Conservation (phyloP, 2,329 filamentous ascomycete genomes). For the Pseudocercospora fijiensis region DNA sequence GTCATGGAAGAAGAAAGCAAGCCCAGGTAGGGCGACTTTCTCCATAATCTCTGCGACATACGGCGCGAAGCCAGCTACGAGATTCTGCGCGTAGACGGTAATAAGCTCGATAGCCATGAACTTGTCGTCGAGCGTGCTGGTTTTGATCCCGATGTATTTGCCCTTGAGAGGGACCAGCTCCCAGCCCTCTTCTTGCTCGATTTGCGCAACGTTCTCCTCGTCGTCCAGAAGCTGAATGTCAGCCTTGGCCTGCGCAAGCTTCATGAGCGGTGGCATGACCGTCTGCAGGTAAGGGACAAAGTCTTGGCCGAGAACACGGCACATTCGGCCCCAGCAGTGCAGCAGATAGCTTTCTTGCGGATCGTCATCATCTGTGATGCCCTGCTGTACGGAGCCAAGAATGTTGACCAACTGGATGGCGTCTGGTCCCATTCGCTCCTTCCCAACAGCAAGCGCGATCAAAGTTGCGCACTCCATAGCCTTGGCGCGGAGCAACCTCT, state of each 20-base stretch:
- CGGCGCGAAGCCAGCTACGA: conserved; percentile 88
- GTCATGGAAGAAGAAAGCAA: conserved; percentile 99
- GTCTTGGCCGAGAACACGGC: conserved; percentile 82
- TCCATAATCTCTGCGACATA: conserved; percentile 94
- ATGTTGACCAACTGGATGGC: conserved; percentile 84
- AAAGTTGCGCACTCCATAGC: conserved; percentile 98
- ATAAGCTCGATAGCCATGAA: conserved; percentile 99
- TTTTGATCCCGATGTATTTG: conserved; percentile 98
- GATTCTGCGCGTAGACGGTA: conserved; percentile 92
- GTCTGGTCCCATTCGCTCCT: conserved; percentile 84
- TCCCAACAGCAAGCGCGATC: conserved; percentile 91
- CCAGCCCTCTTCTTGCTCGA: conserved; percentile 96
- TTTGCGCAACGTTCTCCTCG: conserved; percentile 86
- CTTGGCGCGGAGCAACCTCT: conserved; percentile 86
- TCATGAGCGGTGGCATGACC: conserved; percentile 90
- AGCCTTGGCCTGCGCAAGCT: conserved; percentile 90
- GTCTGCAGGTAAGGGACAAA: conserved; percentile 90
- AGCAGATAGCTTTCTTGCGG: conserved; percentile 95
- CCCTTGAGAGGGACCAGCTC: conserved; percentile 95
- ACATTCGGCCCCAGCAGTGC: conserved; percentile 99
- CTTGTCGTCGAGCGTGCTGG: conserved; percentile 95
- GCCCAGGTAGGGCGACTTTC: conserved; percentile 87
- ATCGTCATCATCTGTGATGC: conserved; percentile 86
- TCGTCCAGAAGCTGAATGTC: conserved; percentile 96
- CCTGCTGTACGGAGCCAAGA: conserved; percentile 80